Percentiles rank a stretch among this genome's conserved stretches.
These are phyloP conservation scores for Fagopyrum homotropicum DNA, from an alignment of 148 eudicot species.

Conservation along the genomic window DNA sequence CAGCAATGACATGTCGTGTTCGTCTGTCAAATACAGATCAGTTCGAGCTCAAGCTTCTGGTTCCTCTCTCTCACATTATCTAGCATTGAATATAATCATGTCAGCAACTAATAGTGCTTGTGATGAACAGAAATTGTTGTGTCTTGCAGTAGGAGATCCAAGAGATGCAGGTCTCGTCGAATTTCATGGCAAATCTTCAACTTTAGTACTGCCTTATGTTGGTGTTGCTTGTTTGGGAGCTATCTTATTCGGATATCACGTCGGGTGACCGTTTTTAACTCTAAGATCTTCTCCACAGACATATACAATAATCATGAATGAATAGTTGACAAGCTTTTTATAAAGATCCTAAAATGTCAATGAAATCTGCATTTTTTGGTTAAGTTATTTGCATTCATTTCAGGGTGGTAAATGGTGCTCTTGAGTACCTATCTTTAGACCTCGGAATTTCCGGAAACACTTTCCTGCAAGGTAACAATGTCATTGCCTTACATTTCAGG, in stretches of 20 bases:
- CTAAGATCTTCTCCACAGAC: not conserved
- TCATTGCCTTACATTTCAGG: slow-evolving; percentile 12
- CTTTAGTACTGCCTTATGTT: slow-evolving; percentile 78
- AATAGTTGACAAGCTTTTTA: not conserved
- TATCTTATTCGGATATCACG: slow-evolving; percentile 92
- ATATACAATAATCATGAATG: not conserved
- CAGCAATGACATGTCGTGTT: slow-evolving; percentile 30
- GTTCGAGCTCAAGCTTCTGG: slow-evolving; percentile 60
- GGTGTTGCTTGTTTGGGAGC: slow-evolving; percentile 98
- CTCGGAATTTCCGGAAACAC: slow-evolving; percentile 78
- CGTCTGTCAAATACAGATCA: slow-evolving; percentile 53
- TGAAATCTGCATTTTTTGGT: not conserved
- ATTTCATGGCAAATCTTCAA: slow-evolving; percentile 61
- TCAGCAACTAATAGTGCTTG: too few relatives aligned
- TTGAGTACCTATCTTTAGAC: slow-evolving; percentile 79
- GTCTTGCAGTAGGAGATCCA: slow-evolving; percentile 42
- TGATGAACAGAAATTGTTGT: not conserved
- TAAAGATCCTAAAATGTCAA: not conserved
- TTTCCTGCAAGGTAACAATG: slow-evolving; percentile 64
- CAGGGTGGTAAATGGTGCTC: slow-evolving; percentile 97
- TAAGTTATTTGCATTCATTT: slow-evolving; percentile 15
- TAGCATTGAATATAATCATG: too few relatives aligned
- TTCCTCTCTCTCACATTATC: slow-evolving; percentile 8
- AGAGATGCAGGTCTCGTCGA: slow-evolving; percentile 47
- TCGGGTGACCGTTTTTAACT: slow-evolving; percentile 45